phyloP scores from a whole-genome alignment of 106 monocot genomes.

The Hemerocallis citrina region DNA sequence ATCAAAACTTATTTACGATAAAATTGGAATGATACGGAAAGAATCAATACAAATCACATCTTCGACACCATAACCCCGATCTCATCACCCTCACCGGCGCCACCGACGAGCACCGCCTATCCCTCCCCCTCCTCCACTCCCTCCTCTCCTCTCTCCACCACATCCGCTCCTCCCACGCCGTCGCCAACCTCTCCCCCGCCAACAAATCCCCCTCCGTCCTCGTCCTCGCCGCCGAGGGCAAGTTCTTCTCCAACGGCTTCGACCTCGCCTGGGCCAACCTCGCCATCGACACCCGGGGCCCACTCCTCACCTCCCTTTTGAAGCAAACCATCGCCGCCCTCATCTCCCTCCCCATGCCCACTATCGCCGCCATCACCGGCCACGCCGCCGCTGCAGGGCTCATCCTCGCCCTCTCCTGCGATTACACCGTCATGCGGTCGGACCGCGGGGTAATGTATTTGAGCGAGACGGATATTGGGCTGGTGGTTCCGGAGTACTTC shows the following conservation, averaged over 20 bases:
- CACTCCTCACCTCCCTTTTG: constrained; percentile 25
- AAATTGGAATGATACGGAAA: no score
- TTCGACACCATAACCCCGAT: no score
- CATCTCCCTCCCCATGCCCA: constrained; percentile 74
- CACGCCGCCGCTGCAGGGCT: constrained; percentile 68
- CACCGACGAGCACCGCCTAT: no score
- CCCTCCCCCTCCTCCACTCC: no score
- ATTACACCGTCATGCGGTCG: constrained; percentile 62
- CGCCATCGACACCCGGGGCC: constrained; percentile 16
- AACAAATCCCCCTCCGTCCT: no score
- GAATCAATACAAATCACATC: no score
- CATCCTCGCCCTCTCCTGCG: constrained; percentile 51
- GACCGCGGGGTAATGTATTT: constrained; percentile 80
- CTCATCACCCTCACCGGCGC: background rate
- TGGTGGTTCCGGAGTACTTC: constrained; percentile 43
- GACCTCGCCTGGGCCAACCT: constrained; percentile 48
- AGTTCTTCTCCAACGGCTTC: constrained; percentile 79
- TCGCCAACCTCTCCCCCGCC: no score
- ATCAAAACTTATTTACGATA: no score
- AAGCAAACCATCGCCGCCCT: no score
- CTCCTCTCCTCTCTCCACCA: no score
- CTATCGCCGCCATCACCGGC: constrained; percentile 69
- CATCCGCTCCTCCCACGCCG: no score
- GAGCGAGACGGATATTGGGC: constrained; percentile 70
- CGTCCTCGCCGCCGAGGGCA: no score